Evolutionary conservation across 2,329 filamentous ascomycete genomes (phyloP), one percentile per base, ranked within the genome.

Genomic region (Cladophialophora carrionii): DNA sequence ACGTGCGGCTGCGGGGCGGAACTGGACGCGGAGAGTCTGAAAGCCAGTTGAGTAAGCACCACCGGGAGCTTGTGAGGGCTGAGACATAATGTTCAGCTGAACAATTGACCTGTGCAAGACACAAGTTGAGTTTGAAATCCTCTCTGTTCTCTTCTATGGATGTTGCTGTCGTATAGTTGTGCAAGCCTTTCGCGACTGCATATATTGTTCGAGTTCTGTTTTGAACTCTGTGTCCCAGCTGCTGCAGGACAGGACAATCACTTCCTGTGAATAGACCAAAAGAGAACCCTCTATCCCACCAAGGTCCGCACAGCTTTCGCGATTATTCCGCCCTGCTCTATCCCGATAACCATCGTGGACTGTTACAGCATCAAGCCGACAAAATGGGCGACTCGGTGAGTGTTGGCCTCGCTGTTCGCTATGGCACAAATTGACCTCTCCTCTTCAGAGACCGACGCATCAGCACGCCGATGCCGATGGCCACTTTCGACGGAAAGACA

Each of bases 401-500:
- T 22, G 41, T n/a, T 32, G 22, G n/a, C 22, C 17, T 20, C 12
- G 24, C 20, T 32, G 17, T n/a, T 29, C 3, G 8, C n/a, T 6
- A 6, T n/a, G 12, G 55, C 59, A 26, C n/a, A 41, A 22, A 37
- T 56, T 68, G 53, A 68, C 57, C 29, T n/a, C 7, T 32, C 24
- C 17, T 26, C 48, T 6, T 22, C 63, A 68, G 66, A 64, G 56
- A 46, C 64, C 59, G 20, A 73, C 74, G 22, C 73, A 77, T 68
- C 72, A 75, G 46, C 71, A 75, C 55, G 73, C 76, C 54, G 76
- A 83, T 68, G 71, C 74, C 26, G 81, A 84, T 65, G 84, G 84
- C 10, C 78, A 80, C 12, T 87, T 86, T 71, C 77, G 79, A 2
- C 80, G 84, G 20, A 82, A 82, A 66, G 78, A 80, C 48, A 84